A percentile compares a stretch with the other conserved stretches of the same genome.
These are phyloP conservation scores for Kodamaea fukazawae DNA, from an alignment of 805 yeast genomes.

Conservation along the genomic window DNA sequence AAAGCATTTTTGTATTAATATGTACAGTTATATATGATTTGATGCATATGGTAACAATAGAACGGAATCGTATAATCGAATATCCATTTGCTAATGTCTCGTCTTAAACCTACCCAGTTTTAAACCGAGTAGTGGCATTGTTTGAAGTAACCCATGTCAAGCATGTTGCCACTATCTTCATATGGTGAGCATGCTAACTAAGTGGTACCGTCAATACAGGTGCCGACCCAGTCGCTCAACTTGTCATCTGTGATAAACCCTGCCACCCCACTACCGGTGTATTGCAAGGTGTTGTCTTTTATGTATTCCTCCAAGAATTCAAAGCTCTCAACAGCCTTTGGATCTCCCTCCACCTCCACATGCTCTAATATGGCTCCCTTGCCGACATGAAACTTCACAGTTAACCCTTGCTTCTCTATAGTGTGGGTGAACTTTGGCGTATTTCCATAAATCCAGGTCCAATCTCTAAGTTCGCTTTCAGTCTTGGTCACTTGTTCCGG, in stretches of 20 bases:
- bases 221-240: constrained; percentile 46
- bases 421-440: constrained; percentile 72
- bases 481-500: constrained; percentile 41
- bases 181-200: too few relatives aligned
- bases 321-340: constrained; percentile 26
- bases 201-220: constrained; percentile 43
- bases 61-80: too few relatives aligned
- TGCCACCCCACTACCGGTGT: constrained; percentile 43
- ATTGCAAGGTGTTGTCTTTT: constrained; percentile 17
- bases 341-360: constrained; percentile 8
- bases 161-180: too few relatives aligned
- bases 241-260: constrained; percentile 45
- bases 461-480: constrained; percentile 44
- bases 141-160: too few relatives aligned
- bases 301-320: constrained; percentile 30
- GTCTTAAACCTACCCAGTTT: too few relatives aligned
- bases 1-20: too few relatives aligned
- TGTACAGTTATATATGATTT: too few relatives aligned
- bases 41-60: too few relatives aligned
- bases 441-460: constrained; percentile 75
- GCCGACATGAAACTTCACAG: constrained; percentile 45
- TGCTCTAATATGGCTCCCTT: constrained; percentile 34
- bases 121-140: too few relatives aligned
- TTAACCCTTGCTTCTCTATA: constrained; percentile 34
- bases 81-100: too few relatives aligned